Percentiles rank a stretch among this genome's conserved stretches.
phyloP scores from a whole-genome alignment of 148 eudicot species.

The Chenopodium formosanum region DNA sequence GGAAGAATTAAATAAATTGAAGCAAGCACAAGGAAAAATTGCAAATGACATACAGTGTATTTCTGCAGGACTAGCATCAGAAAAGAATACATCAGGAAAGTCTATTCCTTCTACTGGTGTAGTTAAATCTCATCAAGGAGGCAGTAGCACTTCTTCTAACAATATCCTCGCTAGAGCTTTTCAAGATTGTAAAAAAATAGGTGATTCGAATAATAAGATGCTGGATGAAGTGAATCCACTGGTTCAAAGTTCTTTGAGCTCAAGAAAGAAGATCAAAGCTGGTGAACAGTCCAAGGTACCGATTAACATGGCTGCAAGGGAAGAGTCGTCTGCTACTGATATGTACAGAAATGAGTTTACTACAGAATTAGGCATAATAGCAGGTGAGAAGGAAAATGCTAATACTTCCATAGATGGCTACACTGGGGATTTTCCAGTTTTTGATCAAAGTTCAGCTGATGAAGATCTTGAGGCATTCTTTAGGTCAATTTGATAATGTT shows the following conservation, averaged over 20 bases:
- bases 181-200: too few species aligned
- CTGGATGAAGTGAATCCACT: too few species aligned
- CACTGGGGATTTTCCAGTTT: too few species aligned
- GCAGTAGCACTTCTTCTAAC: neutral
- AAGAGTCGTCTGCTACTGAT: neutral
- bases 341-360: neutral
- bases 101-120: neutral
- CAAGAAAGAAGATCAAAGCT: neutral
- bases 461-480: too few species aligned
- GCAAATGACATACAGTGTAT: slow-evolving; percentile 9
- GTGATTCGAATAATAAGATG: too few species aligned
- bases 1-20: neutral
- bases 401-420: too few species aligned
- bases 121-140: too few species aligned
- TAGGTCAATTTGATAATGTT: too few species aligned
- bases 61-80: slow-evolving; percentile 11
- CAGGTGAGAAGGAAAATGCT: slow-evolving; percentile 19
- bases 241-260: slow-evolving; percentile 9
- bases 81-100: slow-evolving; percentile 28
- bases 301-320: neutral
- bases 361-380: slow-evolving; percentile 6
- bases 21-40: slow-evolving; percentile 10
- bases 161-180: too few species aligned
- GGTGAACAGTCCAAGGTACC: neutral
- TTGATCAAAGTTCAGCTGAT: too few species aligned